Evolutionary conservation across 169 alveolate species (phyloP), one percentile per base, ranked within the genome.

Genomic region (Cryptosporidium sp.): DNA sequence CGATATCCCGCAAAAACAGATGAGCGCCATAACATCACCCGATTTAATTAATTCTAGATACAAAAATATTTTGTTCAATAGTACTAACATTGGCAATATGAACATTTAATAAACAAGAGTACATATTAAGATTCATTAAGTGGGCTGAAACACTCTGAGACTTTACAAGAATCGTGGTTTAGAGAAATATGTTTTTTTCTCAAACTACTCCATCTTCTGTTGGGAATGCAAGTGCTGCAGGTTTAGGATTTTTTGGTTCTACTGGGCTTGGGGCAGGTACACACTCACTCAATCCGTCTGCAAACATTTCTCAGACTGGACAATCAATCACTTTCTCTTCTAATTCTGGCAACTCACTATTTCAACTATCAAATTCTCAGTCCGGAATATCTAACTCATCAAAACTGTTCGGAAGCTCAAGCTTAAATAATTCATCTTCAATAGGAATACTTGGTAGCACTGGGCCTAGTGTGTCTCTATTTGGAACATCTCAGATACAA

Each of bases 211-310:
- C 68, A 29, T 43, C 84, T 51, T 52, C 69, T 41, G 12, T 33
- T 67, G 89, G 74, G 12, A 80, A 23, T 8, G 8, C 80, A 31
- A 59, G 37, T 29, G 26, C 35, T 23, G 2, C 59, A 10, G 86
- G 86, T n/a, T 14, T 43, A 50, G 75, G 75, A 43, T 39, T 80
- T 7, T 62, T 80, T 65, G 89, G 89, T 3, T 80, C 89, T 26
- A 80, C 73, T 35, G 75, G 62, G n/a, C 9, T 14, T 52, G 71
- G 71, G 43, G 33, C 9, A n/a, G 69, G 61, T n/a, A 33, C 71
- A 7, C 59, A 73, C n/a, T 39, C 58, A 52, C 43, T 73, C 0
- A 41, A 41, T n/a, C 39, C 29, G 5, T 75, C 75, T 41, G n/a
- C 75, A 5, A 80, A 31, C 37, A 55, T 26, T 23, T 62, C 74